Evolutionary conservation across 1,284 basidiomycete species (phyloP), one percentile per base, ranked within the genome.

Genomic region (Pseudozyma pruni): DNA sequence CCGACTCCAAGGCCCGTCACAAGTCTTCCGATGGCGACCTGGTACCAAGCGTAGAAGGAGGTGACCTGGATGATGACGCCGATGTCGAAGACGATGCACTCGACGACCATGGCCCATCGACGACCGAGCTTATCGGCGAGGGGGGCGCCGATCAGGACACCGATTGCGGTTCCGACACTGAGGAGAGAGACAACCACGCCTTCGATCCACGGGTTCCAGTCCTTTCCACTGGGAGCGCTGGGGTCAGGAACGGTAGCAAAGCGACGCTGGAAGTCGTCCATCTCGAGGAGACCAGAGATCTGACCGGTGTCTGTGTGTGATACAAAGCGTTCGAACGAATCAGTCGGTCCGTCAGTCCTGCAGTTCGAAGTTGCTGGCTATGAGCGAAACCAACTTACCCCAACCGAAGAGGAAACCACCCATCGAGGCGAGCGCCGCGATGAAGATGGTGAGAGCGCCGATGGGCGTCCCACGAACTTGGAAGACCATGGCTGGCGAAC

Each of bases 381-480:
- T 29, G 27, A 29, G 27, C 6, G 27, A 7, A 11, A 7, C 7
- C 27, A 16, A 35, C 49, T 27, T 44, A 53, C 42, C 56, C 64
- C 69, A 72, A 61, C 88, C 89, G 72, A 90, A 90, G 71, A 91
- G 89, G 83, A 90, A 90, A 48, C 90, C 90, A 62, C 90, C 90
- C 87, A 91, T 90, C 50, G 87, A 89, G 38, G 90, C 89, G 27
- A 92, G 82, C 41, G 89, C 74, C 59, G 89, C 90, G 57, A 91
- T 84, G 83, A 88, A 85, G 78, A 91, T 86, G 57, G 90, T 86
- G 50, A 88, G 85, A 62, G 45, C 53, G 52, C 82, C 81, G 17
- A 83, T 75, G 0, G 79, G 81, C 44, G 80, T 69, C 23, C 74
- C 74, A 45, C 72, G 60, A 19, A 76, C 53, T 31, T 46, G 45